Evolutionary conservation across 371 early-diverging fungal genomes (phyloP).

Genomic region (Actinomortierella ambigua): DNA sequence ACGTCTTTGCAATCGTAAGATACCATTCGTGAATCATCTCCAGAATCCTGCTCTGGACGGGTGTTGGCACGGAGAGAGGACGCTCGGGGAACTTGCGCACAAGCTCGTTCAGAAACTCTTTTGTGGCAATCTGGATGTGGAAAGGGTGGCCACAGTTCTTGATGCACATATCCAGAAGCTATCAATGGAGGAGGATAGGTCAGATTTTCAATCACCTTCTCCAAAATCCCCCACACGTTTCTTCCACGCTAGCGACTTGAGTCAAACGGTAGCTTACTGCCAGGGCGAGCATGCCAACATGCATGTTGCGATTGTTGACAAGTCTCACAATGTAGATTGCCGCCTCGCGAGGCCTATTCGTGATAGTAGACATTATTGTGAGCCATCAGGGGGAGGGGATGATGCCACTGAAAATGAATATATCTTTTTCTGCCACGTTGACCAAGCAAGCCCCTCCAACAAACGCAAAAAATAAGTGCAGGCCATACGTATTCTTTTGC

Average conservation of each 20-base stretch:
- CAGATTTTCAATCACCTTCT: background rate
- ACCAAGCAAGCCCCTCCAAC: too few species aligned
- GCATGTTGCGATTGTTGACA: conserved; percentile 73
- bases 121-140: conserved; percentile 90
- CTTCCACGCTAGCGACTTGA: too few species aligned
- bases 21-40: conserved; percentile 95
- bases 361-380: background rate
- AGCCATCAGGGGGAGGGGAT: background rate
- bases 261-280: conserved; percentile 50
- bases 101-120: conserved; percentile 94
- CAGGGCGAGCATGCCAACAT: conserved; percentile 76
- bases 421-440: too few species aligned
- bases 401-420: background rate
- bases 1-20: conserved; percentile 76
- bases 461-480: background rate
- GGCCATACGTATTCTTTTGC: conserved; percentile 77
- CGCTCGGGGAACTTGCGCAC: conserved; percentile 89
- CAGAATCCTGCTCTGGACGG: conserved; percentile 82
- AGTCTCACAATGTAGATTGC: conserved; percentile 80
- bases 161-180: conserved; percentile 92
- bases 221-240: too few species aligned
- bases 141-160: conserved; percentile 98
- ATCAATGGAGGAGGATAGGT: background rate
- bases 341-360: conserved; percentile 81
- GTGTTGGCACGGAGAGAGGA: conserved; percentile 62